A percentile compares a stretch with the other conserved stretches of the same genome.
phyloP scores from a whole-genome alignment of 2,329 filamentous ascomycete genomes.

The Diplodia sapinea region DNA sequence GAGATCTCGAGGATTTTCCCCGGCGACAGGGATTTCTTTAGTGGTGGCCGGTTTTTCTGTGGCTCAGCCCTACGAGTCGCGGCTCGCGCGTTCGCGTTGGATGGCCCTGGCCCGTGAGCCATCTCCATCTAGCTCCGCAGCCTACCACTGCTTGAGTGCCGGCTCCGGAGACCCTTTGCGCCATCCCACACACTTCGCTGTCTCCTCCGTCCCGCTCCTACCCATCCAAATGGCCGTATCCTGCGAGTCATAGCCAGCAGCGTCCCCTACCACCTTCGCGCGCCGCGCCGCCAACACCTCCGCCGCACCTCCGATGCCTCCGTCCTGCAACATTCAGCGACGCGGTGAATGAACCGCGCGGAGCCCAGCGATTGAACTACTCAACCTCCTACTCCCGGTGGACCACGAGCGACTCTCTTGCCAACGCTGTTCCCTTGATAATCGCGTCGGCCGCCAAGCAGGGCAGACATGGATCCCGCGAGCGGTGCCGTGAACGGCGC shows the following conservation, averaged over 20 bases:
- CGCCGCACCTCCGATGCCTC: slow-evolving; percentile 23
- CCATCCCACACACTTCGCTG: slow-evolving; percentile 1
- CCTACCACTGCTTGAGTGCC: slow-evolving; percentile 11
- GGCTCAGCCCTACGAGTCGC: slow-evolving; percentile 23
- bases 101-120: slow-evolving; percentile 5
- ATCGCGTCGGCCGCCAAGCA: slow-evolving; percentile 25
- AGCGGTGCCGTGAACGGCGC: slow-evolving; percentile 31
- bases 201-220: neutral
- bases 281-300: slow-evolving; percentile 18
- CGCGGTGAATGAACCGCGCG: slow-evolving; percentile 10
- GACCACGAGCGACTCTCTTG: neutral
- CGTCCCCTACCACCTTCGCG: neutral
- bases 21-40: slow-evolving; percentile 26
- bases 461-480: slow-evolving; percentile 18
- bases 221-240: slow-evolving; percentile 1
- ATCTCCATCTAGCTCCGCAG: slow-evolving; percentile 21
- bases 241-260: slow-evolving; percentile 1
- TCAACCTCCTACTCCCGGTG: neutral
- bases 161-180: slow-evolving; percentile 12
- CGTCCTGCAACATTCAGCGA: neutral
- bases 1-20: slow-evolving; percentile 29
- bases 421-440: slow-evolving; percentile 3
- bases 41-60: neutral
- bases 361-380: neutral
- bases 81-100: slow-evolving; percentile 23